Conservation (phyloP, 2,329 filamentous ascomycete genomes). For the Aspergillus sclerotialis region DNA sequence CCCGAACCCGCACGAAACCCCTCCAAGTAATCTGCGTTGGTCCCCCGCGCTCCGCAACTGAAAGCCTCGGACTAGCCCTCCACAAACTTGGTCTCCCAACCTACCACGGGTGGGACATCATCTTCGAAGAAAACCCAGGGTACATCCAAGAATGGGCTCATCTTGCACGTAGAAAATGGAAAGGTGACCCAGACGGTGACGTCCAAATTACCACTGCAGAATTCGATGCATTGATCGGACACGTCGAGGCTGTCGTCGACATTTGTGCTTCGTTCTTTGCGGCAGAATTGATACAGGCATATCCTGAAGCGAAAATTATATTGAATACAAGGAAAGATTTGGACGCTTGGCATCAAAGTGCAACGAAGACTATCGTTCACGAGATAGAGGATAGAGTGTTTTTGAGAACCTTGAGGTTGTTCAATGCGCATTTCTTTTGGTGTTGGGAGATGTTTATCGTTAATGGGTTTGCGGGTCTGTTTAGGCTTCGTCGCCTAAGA, state of each 20-base stretch:
- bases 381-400: constrained; percentile 5
- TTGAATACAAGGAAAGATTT: constrained; percentile 6
- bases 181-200: constrained; percentile 7
- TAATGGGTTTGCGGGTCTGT: constrained; percentile 7
- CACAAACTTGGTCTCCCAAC: constrained; percentile 13
- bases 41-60: constrained; percentile 16
- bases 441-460: constrained; percentile 4
- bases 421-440: constrained; percentile 9
- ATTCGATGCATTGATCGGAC: constrained; percentile 23
- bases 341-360: constrained; percentile 7
- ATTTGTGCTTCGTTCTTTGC: constrained; percentile 22
- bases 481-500: constrained; percentile 1
- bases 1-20: constrained; percentile 8
- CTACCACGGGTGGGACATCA: constrained; percentile 16
- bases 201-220: constrained; percentile 7
- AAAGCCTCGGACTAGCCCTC: constrained; percentile 16
- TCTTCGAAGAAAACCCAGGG: constrained; percentile 6
- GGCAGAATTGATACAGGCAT: constrained; percentile 24
- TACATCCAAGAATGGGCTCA: constrained; percentile 6
- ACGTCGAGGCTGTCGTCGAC: constrained; percentile 24
- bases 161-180: constrained; percentile 8
- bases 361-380: constrained; percentile 5
- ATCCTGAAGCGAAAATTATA: constrained; percentile 19
- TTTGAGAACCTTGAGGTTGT: constrained; percentile 5
- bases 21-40: constrained; percentile 18